Percentiles rank a stretch among this genome's conserved stretches.
Conservation (phyloP, 2,329 filamentous ascomycete genomes). For the Aspergillus viridinutans region DNA sequence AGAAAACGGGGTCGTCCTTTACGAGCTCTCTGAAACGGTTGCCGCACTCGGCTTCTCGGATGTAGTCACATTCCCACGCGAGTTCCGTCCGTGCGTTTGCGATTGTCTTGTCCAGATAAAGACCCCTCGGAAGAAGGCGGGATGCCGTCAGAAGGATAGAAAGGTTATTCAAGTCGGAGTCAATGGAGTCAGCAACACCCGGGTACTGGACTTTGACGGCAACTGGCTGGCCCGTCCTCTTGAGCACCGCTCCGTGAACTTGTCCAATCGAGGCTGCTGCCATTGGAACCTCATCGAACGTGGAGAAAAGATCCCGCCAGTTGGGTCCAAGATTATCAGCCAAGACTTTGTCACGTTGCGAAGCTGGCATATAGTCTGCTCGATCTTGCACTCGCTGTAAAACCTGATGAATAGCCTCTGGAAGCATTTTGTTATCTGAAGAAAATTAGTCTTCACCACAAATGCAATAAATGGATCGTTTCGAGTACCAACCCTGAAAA, state of each 20-base stretch:
- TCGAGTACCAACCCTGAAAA: conserved; percentile 61
- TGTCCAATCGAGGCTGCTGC: conserved; percentile 96
- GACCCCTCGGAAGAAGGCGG: conserved; percentile 79
- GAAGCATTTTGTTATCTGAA: conserved; percentile 84
- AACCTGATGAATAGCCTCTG: conserved; percentile 79
- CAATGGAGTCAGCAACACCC: conserved; percentile 90
- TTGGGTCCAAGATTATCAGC: conserved; percentile 70
- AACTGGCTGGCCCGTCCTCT: conserved; percentile 68
- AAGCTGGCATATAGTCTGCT: conserved; percentile 96
- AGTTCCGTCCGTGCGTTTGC: conserved; percentile 89
- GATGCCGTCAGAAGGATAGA: conserved; percentile 87
- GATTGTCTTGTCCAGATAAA: conserved; percentile 96
- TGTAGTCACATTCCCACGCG: conserved; percentile 95
- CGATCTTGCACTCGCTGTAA: conserved; percentile 92
- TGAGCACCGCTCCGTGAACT: conserved; percentile 80
- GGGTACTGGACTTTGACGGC: conserved; percentile 98
- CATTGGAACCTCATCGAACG: conserved; percentile 87
- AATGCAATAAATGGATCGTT: not conserved
- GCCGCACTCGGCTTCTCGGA: conserved; percentile 78
- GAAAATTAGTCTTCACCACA: conserved; percentile 1
- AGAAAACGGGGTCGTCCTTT: conserved; percentile 71
- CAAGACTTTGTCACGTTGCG: conserved; percentile 83
- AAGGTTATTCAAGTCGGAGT: conserved; percentile 92
- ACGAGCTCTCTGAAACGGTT: conserved; percentile 72
- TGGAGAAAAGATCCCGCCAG: conserved; percentile 78